Evolutionary conservation across 2,329 filamentous ascomycete species (phyloP).

Genomic region (Tolypocladium pustulatum): DNA sequence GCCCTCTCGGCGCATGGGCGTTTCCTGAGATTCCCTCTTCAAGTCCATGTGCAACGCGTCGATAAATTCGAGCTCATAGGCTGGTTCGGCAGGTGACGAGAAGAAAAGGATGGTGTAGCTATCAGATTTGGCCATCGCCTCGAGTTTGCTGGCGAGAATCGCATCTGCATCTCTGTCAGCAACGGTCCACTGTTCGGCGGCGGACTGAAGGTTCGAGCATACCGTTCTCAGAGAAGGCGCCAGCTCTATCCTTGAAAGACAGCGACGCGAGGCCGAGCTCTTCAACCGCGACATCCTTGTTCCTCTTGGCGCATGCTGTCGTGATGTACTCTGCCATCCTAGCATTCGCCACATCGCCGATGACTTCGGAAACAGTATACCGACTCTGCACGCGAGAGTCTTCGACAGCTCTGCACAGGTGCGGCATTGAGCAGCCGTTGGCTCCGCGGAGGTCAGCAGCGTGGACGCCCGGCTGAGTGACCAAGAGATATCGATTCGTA

Average conservation of each 20-base stretch:
- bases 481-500: constrained; percentile 65
- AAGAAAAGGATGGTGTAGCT: constrained; percentile 70
- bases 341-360: constrained; percentile 33
- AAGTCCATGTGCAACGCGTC: constrained; percentile 59
- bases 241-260: constrained; percentile 28
- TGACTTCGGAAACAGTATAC: constrained; percentile 47
- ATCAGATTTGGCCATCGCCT: constrained; percentile 23
- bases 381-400: constrained; percentile 23
- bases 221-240: constrained; percentile 38
- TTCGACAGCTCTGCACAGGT: constrained; percentile 33
- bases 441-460: constrained; percentile 52
- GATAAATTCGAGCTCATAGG: constrained; percentile 57
- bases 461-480: constrained; percentile 66
- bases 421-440: constrained; percentile 40
- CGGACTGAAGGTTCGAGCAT: constrained; percentile 7
- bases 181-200: neutral
- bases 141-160: constrained; percentile 39
- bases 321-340: constrained; percentile 34
- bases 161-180: constrained; percentile 28
- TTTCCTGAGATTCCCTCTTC: constrained; percentile 45
- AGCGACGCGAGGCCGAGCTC: constrained; percentile 31
- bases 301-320: constrained; percentile 31
- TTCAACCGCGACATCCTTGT: constrained; percentile 26
- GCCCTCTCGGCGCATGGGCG: constrained; percentile 20
- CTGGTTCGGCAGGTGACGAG: constrained; percentile 45